These are phyloP conservation scores for Podaxis sp. DNA, from an alignment of 768 basidiomycete species.

Conservation along the genomic window DNA sequence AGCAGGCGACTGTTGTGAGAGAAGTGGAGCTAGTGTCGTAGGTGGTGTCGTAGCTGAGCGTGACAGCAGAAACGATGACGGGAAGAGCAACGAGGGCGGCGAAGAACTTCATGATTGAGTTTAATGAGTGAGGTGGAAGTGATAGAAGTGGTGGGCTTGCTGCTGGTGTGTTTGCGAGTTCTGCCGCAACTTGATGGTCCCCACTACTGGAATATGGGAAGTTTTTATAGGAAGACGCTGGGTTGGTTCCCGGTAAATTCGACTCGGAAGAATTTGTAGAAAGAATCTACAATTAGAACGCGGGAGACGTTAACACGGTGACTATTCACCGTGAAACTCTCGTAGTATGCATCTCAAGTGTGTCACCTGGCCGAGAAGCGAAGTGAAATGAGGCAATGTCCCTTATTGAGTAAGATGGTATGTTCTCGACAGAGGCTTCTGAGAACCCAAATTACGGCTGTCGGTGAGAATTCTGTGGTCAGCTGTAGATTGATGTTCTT, in stretches of 20 bases:
- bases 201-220: neutral
- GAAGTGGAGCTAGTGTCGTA: conserved; percentile 45
- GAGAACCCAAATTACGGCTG: neutral
- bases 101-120: conserved; percentile 28
- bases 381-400: neutral
- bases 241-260: conserved; percentile 7
- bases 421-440: neutral
- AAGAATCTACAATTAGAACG: neutral
- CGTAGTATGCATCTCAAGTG: neutral
- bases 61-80: conserved; percentile 14
- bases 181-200: neutral
- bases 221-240: neutral
- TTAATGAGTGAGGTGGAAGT: neutral
- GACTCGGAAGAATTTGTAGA: neutral
- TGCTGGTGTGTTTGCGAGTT: neutral
- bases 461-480: neutral
- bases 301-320: neutral
- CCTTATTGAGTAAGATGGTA: neutral
- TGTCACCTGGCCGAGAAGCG: conserved; percentile 1
- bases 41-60: conserved; percentile 36
- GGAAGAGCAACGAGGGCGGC: conserved; percentile 19
- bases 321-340: conserved; percentile 11
- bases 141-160: neutral
- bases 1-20: conserved; percentile 40
- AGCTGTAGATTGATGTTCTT: neutral